Evolutionary conservation across 306 rosid species (phyloP).

Genomic region (Herpetospermum pedunculosum): DNA sequence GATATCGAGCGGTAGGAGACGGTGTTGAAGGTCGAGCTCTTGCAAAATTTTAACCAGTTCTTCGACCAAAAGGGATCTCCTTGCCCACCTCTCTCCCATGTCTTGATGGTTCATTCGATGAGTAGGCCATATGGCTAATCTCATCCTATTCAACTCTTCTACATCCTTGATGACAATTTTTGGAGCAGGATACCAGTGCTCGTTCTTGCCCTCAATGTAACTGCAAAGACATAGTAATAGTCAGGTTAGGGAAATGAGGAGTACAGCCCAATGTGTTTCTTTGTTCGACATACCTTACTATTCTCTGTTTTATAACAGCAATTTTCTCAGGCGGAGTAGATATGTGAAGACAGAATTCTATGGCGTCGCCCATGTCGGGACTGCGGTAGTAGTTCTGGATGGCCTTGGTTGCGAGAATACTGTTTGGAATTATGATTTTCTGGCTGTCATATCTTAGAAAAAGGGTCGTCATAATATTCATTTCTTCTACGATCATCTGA

Average conservation of each 20-base stretch:
- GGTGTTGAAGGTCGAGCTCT: conserved; percentile 67
- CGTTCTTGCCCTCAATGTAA: conserved; percentile 71
- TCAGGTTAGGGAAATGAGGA: background rate
- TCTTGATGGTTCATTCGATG: conserved; percentile 85
- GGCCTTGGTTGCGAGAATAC: conserved; percentile 56
- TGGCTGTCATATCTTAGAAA: conserved; percentile 62
- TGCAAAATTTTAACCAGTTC: conserved; percentile 60
- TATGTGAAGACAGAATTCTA: conserved; percentile 61
- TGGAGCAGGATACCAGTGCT: conserved; percentile 74
- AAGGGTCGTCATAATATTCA: conserved; percentile 81
- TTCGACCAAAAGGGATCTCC: conserved; percentile 59
- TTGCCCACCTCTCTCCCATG: conserved; percentile 66
- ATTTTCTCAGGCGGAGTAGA: conserved; percentile 71
- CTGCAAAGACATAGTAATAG: conserved; percentile 23
- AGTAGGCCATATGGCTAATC: conserved; percentile 53
- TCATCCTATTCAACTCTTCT: conserved; percentile 42
- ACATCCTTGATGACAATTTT: conserved; percentile 46
- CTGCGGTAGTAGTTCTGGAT: conserved; percentile 77
- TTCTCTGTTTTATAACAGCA: conserved; percentile 44
- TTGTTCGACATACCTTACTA: conserved; percentile 28
- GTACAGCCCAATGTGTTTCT: background rate
- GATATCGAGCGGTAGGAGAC: conserved; percentile 55
- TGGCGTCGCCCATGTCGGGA: conserved; percentile 80
- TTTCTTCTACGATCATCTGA: conserved; percentile 97
- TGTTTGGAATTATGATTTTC: conserved; percentile 54